Conservation (phyloP, 257 asterid species). For the Voacanga thouarsii region DNA sequence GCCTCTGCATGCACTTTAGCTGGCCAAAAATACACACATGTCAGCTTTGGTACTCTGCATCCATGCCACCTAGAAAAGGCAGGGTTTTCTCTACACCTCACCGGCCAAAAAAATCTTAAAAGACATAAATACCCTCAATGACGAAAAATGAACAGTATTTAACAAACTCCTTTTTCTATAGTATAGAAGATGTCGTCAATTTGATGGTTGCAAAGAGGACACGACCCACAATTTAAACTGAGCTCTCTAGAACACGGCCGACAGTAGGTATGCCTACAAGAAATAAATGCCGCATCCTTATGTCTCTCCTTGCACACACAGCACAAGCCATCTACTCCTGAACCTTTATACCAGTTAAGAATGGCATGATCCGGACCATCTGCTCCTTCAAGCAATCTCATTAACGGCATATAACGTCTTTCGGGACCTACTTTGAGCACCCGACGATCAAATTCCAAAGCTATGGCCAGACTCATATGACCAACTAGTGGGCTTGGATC, state of each 20-base stretch:
- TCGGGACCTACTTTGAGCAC: constrained; percentile 1
- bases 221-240: constrained; percentile 8
- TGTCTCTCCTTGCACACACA: constrained; percentile 30
- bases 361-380: constrained; percentile 17
- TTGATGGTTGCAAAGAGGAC: constrained; percentile 25
- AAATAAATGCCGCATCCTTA: constrained; percentile 26
- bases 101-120: too few relatives aligned
- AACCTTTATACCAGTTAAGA: background rate
- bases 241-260: constrained; percentile 22
- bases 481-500: background rate
- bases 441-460: constrained; percentile 21
- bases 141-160: too few relatives aligned
- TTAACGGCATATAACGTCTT: constrained; percentile 20
- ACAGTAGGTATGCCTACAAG: constrained; percentile 28
- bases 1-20: too few relatives aligned
- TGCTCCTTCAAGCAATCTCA: constrained; percentile 25
- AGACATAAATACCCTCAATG: too few relatives aligned
- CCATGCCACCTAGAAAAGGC: too few relatives aligned
- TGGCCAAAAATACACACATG: too few relatives aligned
- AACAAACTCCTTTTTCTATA: too few relatives aligned
- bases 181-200: constrained; percentile 19
- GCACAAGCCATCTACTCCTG: constrained; percentile 15
- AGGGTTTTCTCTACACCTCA: too few relatives aligned
- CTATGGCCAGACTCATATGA: constrained; percentile 18
- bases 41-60: too few relatives aligned